Conservation (phyloP, 2,329 filamentous ascomycete species). For the Chaetomiaceae sp. region DNA sequence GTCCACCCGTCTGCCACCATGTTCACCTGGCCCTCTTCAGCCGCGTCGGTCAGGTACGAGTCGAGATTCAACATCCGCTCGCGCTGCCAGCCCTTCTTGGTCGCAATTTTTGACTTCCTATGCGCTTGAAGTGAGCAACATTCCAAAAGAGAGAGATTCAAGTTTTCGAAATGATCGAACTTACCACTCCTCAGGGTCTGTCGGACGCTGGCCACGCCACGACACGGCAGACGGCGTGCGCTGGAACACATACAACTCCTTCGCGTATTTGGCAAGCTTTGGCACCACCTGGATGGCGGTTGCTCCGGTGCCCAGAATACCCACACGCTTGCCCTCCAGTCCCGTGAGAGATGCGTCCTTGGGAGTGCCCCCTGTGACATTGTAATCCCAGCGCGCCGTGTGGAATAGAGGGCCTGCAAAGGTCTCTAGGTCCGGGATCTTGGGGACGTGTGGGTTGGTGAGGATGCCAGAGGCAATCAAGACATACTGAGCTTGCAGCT, state of each 20-base stretch:
- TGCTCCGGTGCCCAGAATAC: conserved; percentile 48
- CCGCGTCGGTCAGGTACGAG: conserved; percentile 33
- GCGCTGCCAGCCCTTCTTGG: conserved; percentile 45
- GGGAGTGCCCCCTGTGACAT: conserved; percentile 38
- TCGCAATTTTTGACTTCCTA: conserved; percentile 26
- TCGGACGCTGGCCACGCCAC: conserved; percentile 36
- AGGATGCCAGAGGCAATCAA: conserved; percentile 38
- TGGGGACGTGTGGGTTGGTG: conserved; percentile 40
- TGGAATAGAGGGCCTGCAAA: conserved; percentile 44
- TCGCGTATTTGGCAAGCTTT: conserved; percentile 42
- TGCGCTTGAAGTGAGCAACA: conserved; percentile 2
- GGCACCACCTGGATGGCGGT: conserved; percentile 45
- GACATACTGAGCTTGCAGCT: conserved; percentile 39
- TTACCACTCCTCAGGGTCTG: conserved; percentile 40
- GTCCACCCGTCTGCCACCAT: conserved; percentile 50
- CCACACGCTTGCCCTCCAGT: conserved; percentile 44
- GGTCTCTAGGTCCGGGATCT: conserved; percentile 37
- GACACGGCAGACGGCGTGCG: conserved; percentile 47
- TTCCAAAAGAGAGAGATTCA: too few relatives aligned
- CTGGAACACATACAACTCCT: conserved; percentile 53
- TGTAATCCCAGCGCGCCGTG: conserved; percentile 45
- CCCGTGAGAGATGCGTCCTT: conserved; percentile 39
- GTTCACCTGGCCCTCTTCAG: conserved; percentile 35
- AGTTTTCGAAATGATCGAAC: too few relatives aligned
- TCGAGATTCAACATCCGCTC: conserved; percentile 44